Evolutionary conservation across 2,329 filamentous ascomycete genomes (phyloP), one percentile per base, ranked within the genome.

Genomic region (Fusarium buharicum): DNA sequence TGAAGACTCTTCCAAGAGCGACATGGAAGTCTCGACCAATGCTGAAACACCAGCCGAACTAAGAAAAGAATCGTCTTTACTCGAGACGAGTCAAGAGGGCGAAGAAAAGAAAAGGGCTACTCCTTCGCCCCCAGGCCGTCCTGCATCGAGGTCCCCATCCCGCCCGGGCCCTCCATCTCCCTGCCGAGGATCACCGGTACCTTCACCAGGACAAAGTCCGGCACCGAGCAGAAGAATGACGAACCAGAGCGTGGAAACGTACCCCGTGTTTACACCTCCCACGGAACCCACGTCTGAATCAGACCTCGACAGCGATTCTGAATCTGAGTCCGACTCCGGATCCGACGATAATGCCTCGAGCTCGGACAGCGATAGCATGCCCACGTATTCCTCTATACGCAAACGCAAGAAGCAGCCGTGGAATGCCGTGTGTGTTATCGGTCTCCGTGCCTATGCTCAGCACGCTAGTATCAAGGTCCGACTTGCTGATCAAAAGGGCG

Each of bases 341-440:
- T 58, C 60, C 13, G 56, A 66, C 8, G 64, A 64, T 13, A 66
- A 72, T 16, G 70, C 71, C 12, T 60, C 68, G 7, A 58, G 66
- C 49, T 62, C 63, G 12, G 67, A 73, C 18, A 55, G 48, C 31
- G 66, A 66, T 22, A 41, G 24, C 12, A 47, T 54, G 8, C 27
- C 50, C 1, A 48, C 38, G 7, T 43, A 41, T 30, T 12, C 45
- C 13, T 28, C 30, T 22, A 11, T 44, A 11, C 44, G 41, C 11
- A 24, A 41, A 30, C 58, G 36, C 18, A 65, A 72, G 36, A 67
- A 70, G 7, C 57, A 69, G 10, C 74, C 74, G 1, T 79, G 77
- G 77, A 79, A 79, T 36, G 74, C 77, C n/a, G 76, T 79, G 20
- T 78, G 75, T 46, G 77, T 79, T 10, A 64, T 78, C 34, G 76